phyloP scores from a whole-genome alignment of 1,284 basidiomycete species.

The Agaricales sp. region DNA sequence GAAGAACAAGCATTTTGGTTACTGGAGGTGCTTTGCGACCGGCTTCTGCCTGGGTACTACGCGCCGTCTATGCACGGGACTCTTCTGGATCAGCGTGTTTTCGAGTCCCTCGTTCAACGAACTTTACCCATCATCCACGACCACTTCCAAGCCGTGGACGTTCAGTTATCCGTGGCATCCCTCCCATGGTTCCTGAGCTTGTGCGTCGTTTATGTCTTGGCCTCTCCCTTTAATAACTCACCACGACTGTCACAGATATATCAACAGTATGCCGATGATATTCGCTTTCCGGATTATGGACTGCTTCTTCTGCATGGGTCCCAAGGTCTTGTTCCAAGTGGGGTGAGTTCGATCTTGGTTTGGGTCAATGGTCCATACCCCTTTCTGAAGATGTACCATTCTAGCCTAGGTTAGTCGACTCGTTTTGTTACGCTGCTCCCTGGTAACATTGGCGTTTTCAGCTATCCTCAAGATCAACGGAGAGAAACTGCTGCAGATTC shows the following conservation, averaged over 20 bases:
- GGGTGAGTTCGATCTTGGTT: slow-evolving; percentile 46
- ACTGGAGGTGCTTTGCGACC: slow-evolving; percentile 90
- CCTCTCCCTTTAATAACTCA: background rate
- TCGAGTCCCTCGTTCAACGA: slow-evolving; percentile 90
- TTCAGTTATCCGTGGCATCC: slow-evolving; percentile 94
- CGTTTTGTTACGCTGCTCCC: slow-evolving; percentile 1
- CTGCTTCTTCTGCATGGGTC: slow-evolving; percentile 99
- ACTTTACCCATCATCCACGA: slow-evolving; percentile 91
- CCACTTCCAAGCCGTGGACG: slow-evolving; percentile 87
- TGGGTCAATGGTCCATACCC: background rate
- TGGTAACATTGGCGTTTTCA: slow-evolving; percentile 15
- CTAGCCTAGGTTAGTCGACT: slow-evolving; percentile 37
- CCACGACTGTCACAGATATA: slow-evolving; percentile 46
- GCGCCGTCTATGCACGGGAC: slow-evolving; percentile 99
- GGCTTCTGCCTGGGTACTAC: slow-evolving; percentile 86
- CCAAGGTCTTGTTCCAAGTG: slow-evolving; percentile 96
- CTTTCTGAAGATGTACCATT: slow-evolving; percentile 8
- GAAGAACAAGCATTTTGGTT: slow-evolving; percentile 99
- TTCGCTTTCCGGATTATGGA: slow-evolving; percentile 99
- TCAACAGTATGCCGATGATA: slow-evolving; percentile 99
- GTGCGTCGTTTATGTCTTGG: slow-evolving; percentile 30
- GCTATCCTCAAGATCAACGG: slow-evolving; percentile 99
- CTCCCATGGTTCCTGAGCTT: slow-evolving; percentile 97
- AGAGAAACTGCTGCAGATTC: slow-evolving; percentile 86
- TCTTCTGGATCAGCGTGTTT: slow-evolving; percentile 93